phyloP scores from a whole-genome alignment of 305 asterid species.

The Plantago coronopus region DNA sequence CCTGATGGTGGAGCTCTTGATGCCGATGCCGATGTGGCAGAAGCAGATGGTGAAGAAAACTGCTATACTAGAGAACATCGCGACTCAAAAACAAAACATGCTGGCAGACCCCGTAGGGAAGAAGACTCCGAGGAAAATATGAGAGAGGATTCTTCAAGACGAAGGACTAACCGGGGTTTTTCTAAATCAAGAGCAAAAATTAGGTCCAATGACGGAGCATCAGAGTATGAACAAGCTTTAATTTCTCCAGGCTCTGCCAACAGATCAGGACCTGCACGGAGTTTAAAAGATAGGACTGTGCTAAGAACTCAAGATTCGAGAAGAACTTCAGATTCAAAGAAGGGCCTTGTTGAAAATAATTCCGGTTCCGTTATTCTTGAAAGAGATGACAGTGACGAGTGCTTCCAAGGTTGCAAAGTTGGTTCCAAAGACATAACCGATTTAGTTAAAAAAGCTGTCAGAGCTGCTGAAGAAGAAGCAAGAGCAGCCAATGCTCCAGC shows the following conservation, averaged over 20 bases:
- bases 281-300: slow-evolving; percentile 52
- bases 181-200: slow-evolving; percentile 62
- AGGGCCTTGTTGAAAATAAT: slow-evolving; percentile 34
- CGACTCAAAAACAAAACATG: slow-evolving; percentile 56
- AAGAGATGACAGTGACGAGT: slow-evolving; percentile 85
- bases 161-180: slow-evolving; percentile 57
- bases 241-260: slow-evolving; percentile 71
- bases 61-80: slow-evolving; percentile 45
- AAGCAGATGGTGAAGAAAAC: slow-evolving; percentile 63
- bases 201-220: slow-evolving; percentile 57
- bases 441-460: slow-evolving; percentile 80
- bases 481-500: slow-evolving; percentile 87
- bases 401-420: slow-evolving; percentile 79
- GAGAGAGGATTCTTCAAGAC: slow-evolving; percentile 70
- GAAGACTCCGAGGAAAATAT: slow-evolving; percentile 66
- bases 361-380: slow-evolving; percentile 43
- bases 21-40: slow-evolving; percentile 47
- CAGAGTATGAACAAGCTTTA: slow-evolving; percentile 65
- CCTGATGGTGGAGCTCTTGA: slow-evolving; percentile 44
- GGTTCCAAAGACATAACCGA: slow-evolving; percentile 78
- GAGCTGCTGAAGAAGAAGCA: slow-evolving; percentile 99
- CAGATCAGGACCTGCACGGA: slow-evolving; percentile 63
- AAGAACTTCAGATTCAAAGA: slow-evolving; percentile 52
- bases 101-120: slow-evolving; percentile 62
- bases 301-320: slow-evolving; percentile 46